Base-by-base conservation (phyloP, 1,139 yeast genomes). In the Tardiomyces digboiensis region DNA sequence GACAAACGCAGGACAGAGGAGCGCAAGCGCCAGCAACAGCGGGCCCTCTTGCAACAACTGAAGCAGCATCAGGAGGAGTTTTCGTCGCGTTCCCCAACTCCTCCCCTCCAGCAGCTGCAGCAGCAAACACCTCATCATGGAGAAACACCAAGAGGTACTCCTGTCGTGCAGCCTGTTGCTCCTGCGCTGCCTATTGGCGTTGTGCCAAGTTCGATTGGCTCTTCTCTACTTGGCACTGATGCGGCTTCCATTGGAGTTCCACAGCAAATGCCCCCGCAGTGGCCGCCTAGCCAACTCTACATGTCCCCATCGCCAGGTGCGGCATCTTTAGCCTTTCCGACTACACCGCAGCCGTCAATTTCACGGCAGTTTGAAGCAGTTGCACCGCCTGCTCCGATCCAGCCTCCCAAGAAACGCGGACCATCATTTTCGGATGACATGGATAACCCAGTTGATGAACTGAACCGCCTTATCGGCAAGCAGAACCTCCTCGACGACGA, bases 401-500 rank as follows among this genome's bases (percentile, higher is more conserved):
- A 45, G 39, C 44, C 50, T 10, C 51, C 51, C 8, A 42, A 44
- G 2, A 46, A 16, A 26, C 33, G 51, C 38, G 46, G 44, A 6
- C 19, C 44, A 20, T 33, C 39, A 22, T 8, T 33, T 14, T 18
- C 38, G 14, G 45, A 42, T 8, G 33, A 26, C 33, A 26, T 3
- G 38, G 46, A 43, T 22, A 49, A 46, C 26, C 51, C 51, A 12
- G 49, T 49, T 18, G 56, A 51, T 40, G 56, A 52, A 42, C 41
- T 52, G 23, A 48, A 50, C 21, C 49, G 57, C n/a, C 51, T 52
- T 21, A 49, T 56, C 49, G 57, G 58, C 8, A 49, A 54, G 18
- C 44, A 51, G 18, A 49, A 53, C 16, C 44, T 55, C 20, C 40
- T 51, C 13, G 54, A 47, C 2, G 58, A 52, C 39, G 55, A 53